Percentiles rank a stretch among this genome's conserved stretches.
Conservation (phyloP, 2,329 filamentous ascomycete species). For the Kalmusia sp. region DNA sequence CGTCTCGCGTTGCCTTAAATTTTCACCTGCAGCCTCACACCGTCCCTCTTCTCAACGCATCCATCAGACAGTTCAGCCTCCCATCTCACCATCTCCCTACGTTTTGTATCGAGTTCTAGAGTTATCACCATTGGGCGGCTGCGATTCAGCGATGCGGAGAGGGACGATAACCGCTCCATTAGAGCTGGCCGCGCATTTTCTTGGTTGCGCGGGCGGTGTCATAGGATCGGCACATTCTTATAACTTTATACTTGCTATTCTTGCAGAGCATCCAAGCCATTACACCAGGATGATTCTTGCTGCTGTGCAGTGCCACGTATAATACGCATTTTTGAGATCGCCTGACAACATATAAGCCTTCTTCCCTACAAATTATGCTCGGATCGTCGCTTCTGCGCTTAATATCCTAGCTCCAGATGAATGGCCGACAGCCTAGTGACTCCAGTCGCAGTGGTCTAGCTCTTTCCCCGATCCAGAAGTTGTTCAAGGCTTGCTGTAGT, state of each 20-base stretch:
- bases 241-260: neutral
- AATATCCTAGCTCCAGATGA: too few species aligned
- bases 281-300: too few species aligned
- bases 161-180: conserved; percentile 66
- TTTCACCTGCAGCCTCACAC: conserved; percentile 20
- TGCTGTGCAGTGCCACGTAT: too few species aligned
- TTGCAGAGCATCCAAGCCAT: neutral
- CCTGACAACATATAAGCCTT: too few species aligned
- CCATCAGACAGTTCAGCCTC: conserved; percentile 50
- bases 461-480: too few species aligned
- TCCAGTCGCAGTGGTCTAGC: too few species aligned
- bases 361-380: too few species aligned
- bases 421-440: too few species aligned
- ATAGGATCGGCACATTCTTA: conserved; percentile 75
- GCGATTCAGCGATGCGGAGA: conserved; percentile 69
- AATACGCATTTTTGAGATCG: too few species aligned
- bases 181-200: conserved; percentile 74
- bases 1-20: conserved; percentile 22
- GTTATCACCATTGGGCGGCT: conserved; percentile 48
- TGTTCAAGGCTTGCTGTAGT: too few species aligned
- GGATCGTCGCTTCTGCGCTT: too few species aligned
- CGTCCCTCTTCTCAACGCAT: conserved; percentile 36
- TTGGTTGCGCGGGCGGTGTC: conserved; percentile 80
- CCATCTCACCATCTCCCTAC: conserved; percentile 46
- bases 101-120: conserved; percentile 46